Evolutionary conservation across 495 filamentous ascomycete species (phyloP).

Genomic region (Neurospora sp.): DNA sequence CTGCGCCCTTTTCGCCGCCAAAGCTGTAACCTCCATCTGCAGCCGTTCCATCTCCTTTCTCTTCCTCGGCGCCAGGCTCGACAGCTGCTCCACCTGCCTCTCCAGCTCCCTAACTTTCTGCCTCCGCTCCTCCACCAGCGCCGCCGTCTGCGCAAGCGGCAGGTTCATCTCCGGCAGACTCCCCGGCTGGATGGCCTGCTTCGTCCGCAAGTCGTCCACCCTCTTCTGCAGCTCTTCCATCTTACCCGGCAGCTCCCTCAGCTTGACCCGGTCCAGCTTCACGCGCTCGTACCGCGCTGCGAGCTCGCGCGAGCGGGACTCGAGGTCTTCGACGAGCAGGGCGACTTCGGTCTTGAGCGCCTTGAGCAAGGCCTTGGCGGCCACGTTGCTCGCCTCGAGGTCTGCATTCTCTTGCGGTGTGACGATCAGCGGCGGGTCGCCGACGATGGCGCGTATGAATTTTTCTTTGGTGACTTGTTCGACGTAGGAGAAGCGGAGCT

Average conservation of each 20-base stretch:
- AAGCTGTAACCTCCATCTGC: constrained; percentile 56
- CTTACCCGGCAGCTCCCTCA: constrained; percentile 51
- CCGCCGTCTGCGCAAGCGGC: constrained; percentile 49
- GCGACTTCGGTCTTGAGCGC: constrained; percentile 69
- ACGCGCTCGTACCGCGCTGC: constrained; percentile 49
- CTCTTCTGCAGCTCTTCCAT: constrained; percentile 52
- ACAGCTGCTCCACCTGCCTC: constrained; percentile 54
- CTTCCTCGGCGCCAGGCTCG: constrained; percentile 57
- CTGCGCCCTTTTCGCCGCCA: constrained; percentile 62
- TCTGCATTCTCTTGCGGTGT: constrained; percentile 73
- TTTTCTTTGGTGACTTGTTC: constrained; percentile 77
- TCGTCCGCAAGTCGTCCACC: constrained; percentile 43
- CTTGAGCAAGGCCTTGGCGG: constrained; percentile 66
- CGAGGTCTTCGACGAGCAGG: constrained; percentile 61
- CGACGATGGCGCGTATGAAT: constrained; percentile 67
- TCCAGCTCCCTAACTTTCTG: constrained; percentile 55
- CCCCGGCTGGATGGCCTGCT: constrained; percentile 9
- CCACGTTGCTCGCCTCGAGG: constrained; percentile 58
- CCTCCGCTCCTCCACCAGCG: constrained; percentile 48
- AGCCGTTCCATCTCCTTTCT: constrained; percentile 61
- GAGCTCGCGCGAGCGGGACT: constrained; percentile 54
- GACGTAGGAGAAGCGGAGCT: constrained; percentile 88
- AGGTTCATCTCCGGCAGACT: constrained; percentile 35
- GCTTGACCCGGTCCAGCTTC: constrained; percentile 46
- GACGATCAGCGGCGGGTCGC: constrained; percentile 77